phyloP scores from a whole-genome alignment of 1,284 basidiomycete species.

The Pascua sp. region DNA sequence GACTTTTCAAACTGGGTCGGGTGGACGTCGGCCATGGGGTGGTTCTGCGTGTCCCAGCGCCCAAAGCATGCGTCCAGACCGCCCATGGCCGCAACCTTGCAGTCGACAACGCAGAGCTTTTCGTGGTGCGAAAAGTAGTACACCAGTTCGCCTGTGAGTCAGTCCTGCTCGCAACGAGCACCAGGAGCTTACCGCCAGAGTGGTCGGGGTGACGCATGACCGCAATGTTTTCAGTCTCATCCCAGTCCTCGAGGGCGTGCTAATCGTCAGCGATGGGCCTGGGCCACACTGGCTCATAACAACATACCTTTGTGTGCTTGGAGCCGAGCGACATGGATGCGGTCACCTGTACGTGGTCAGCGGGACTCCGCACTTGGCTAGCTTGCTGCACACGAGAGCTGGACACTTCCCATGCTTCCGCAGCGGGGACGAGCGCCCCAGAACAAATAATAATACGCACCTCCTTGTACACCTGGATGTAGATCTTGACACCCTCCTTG shows the following conservation, averaged over 20 bases:
- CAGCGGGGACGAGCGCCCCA: neutral
- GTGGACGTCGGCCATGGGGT: slow-evolving; percentile 82
- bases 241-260: slow-evolving; percentile 72
- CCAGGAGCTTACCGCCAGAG: slow-evolving; percentile 66
- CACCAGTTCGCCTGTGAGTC: slow-evolving; percentile 31
- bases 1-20: slow-evolving; percentile 75
- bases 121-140: slow-evolving; percentile 53
- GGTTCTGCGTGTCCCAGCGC: slow-evolving; percentile 82
- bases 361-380: neutral
- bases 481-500: slow-evolving; percentile 80
- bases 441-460: slow-evolving; percentile 37
- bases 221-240: slow-evolving; percentile 66
- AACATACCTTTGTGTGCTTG: slow-evolving; percentile 70
- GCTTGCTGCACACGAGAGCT: too few species aligned
- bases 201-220: slow-evolving; percentile 87
- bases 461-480: slow-evolving; percentile 87
- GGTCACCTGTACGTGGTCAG: slow-evolving; percentile 57
- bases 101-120: slow-evolving; percentile 88
- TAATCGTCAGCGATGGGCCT: slow-evolving; percentile 39
- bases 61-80: slow-evolving; percentile 83
- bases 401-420: too few species aligned
- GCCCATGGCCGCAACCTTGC: slow-evolving; percentile 97
- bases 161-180: slow-evolving; percentile 25
- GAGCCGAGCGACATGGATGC: slow-evolving; percentile 85
- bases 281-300: too few species aligned